Evolutionary conservation across 2,329 filamentous ascomycete species (phyloP).

Genomic region (Fusarium duplospermum): DNA sequence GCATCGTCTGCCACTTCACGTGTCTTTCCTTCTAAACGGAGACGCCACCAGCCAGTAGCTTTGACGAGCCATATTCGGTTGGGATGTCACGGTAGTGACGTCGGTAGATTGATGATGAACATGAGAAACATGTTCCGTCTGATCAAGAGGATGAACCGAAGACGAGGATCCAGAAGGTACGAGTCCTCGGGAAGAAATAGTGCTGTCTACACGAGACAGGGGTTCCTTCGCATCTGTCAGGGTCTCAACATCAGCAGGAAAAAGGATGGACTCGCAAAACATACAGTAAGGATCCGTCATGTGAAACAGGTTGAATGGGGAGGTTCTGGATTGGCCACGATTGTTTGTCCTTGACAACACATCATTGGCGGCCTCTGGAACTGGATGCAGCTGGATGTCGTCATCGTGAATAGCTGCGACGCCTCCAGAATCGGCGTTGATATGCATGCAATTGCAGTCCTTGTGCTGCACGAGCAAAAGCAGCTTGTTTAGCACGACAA

Average conservation of each 20-base stretch:
- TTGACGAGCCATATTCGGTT: background rate
- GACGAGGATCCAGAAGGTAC: background rate
- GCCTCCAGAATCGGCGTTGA: conserved; percentile 11
- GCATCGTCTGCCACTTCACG: background rate
- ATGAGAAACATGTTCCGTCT: background rate
- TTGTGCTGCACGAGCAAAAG: conserved; percentile 24
- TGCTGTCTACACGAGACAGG: background rate
- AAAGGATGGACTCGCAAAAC: background rate
- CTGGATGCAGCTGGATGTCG: background rate
- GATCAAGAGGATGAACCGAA: background rate
- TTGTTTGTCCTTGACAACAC: background rate
- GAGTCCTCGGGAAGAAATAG: background rate
- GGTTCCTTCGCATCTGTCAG: background rate
- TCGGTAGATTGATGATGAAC: background rate
- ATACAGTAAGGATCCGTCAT: background rate
- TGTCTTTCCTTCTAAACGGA: background rate
- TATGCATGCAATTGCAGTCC: conserved; percentile 34
- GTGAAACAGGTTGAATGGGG: background rate
- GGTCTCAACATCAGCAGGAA: background rate
- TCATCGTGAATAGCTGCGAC: background rate
- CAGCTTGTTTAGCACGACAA: conserved; percentile 33
- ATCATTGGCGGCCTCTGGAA: background rate
- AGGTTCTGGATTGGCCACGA: background rate
- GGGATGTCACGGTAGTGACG: background rate
- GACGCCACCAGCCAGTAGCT: background rate